Base-by-base conservation (phyloP, 768 basidiomycete species). In the Sarcodon sp. region DNA sequence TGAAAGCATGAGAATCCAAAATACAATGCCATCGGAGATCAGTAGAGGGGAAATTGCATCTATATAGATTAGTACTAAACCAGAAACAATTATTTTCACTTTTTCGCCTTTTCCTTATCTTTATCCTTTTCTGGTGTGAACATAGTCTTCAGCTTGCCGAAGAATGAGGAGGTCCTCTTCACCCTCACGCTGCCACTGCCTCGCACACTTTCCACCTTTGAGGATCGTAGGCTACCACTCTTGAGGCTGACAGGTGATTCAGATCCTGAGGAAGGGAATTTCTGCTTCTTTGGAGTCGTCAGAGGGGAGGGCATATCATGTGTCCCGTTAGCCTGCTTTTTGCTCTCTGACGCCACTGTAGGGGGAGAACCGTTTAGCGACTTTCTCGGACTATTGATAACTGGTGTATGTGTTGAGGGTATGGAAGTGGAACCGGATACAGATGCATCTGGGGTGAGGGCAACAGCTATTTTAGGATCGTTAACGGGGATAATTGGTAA, bases 401-500 rank as follows among this genome's bases (percentile, higher is more conserved):
- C 7, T 27, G 13, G 39, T 9, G 7, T 13, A 13, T 41, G 39
- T 7, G 39, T 41, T 6, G 39, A 41, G 27, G 39, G 39, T 3
- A 11, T 13, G 27, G 15, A 15, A 11, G 46, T 57, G 16, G 59
- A 13, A 41, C 7, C 8, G 4, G 37, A 13, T 16, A 11, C 13
- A 11, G 13, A 41, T 13, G 39, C 27, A 57, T 38, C 56, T 51
- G 39, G 47, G 57, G 15, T 48, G 57, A 31, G 52, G 54, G 11
- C 54, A 53, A 39, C 35, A 45, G 32, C 54, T 50, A 35, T 47
- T 52, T 35, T 45, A 46, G 7, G 32, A 12, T 18, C 9, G 44
- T n/a, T 47, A 16, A 18, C 49, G 10, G 36, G 35, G 31, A 32
- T 38, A 35, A 31, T 65, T 67, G 27, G 21, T 27, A 27, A 27